These are phyloP conservation scores for Rubroboletus pulcherrimus DNA, from an alignment of 768 basidiomycete species.

Conservation along the genomic window DNA sequence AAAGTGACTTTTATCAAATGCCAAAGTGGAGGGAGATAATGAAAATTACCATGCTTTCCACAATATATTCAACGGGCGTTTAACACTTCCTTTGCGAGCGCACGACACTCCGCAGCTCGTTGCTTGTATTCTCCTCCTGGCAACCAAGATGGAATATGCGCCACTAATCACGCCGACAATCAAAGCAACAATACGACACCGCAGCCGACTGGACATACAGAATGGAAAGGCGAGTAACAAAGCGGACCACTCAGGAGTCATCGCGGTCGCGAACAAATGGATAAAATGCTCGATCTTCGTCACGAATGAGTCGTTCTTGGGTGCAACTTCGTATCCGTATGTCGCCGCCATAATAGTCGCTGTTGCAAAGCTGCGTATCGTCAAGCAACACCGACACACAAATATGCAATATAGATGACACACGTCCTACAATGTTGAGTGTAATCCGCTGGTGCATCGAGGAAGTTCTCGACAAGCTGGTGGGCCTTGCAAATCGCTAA, in stretches of 20 bases:
- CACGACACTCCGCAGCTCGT: conserved; percentile 14
- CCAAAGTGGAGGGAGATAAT: background rate
- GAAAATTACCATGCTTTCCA: conserved; percentile 19
- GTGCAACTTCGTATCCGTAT: conserved; percentile 27
- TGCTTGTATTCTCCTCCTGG: conserved; percentile 30
- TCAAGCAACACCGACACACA: background rate
- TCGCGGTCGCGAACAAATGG: conserved; percentile 5
- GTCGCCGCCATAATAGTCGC: conserved; percentile 22
- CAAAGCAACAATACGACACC: background rate
- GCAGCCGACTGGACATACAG: conserved; percentile 11
- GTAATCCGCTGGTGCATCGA: conserved; percentile 18
- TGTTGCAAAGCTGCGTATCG: conserved; percentile 15
- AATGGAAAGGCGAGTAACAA: conserved; percentile 24
- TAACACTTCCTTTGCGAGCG: conserved; percentile 21
- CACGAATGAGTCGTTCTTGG: conserved; percentile 27
- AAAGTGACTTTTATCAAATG: background rate
- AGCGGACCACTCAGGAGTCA: conserved; percentile 24
- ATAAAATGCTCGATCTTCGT: conserved; percentile 13
- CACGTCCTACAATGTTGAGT: conserved; percentile 19
- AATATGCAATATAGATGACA: conserved; percentile 10
- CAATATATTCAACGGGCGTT: conserved; percentile 21
- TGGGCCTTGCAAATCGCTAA: conserved; percentile 16
- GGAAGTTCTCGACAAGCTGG: conserved; percentile 23
- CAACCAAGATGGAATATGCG: conserved; percentile 32
- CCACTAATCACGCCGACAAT: conserved; percentile 8